These are phyloP conservation scores for Waitea zeae DNA, from an alignment of 1,284 basidiomycete genomes.

Conservation along the genomic window DNA sequence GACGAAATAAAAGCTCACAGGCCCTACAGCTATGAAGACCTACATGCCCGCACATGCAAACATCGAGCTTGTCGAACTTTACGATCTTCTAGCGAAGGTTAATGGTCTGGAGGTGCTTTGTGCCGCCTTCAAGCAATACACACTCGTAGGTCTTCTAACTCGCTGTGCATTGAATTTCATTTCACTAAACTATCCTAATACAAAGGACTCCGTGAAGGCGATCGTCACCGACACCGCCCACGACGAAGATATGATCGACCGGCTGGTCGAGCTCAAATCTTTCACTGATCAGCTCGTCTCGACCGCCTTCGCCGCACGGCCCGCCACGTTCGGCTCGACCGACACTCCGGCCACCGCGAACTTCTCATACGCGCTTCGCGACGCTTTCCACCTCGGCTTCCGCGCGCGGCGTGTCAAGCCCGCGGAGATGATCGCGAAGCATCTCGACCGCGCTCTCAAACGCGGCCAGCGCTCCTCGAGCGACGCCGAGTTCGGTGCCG, in stretches of 20 bases:
- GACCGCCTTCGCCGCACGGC: constrained; percentile 23
- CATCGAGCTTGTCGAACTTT: constrained; percentile 36
- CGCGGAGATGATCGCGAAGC: constrained; percentile 90
- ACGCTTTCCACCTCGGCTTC: constrained; percentile 74
- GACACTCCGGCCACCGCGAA: constrained; percentile 15
- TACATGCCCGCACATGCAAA: no score
- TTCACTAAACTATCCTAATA: no score
- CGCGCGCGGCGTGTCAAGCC: constrained; percentile 73
- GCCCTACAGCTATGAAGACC: no score
- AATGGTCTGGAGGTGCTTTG: constrained; percentile 35
- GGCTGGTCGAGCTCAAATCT: constrained; percentile 55
- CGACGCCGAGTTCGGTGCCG: constrained; percentile 52
- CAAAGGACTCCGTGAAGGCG: constrained; percentile 14
- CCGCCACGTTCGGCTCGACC: constrained; percentile 12
- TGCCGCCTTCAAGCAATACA: constrained; percentile 42
- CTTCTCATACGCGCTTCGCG: constrained; percentile 43
- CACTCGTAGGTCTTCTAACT: constrained; percentile 29
- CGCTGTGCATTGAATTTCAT: background rate
- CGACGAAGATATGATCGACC: constrained; percentile 67
- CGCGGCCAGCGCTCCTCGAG: constrained; percentile 63
- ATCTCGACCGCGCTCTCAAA: constrained; percentile 76
- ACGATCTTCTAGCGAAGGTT: constrained; percentile 46
- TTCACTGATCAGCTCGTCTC: constrained; percentile 37
- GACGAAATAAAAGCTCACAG: no score
- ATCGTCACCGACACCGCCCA: constrained; percentile 41